phyloP scores from a whole-genome alignment of 2,329 filamentous ascomycete species.

The Clarireedia paspali region DNA sequence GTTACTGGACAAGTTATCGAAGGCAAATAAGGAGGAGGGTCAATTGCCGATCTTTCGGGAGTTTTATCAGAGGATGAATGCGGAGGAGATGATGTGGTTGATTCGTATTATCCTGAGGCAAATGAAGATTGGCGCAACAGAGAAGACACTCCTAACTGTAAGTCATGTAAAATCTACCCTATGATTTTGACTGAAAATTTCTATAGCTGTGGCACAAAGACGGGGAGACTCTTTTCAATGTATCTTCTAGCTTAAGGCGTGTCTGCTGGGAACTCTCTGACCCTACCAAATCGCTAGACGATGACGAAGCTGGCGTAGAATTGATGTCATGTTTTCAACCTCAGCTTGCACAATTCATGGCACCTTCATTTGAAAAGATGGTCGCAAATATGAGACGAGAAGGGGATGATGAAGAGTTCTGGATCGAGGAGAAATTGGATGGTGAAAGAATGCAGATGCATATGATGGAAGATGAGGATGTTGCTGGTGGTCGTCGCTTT shows the following conservation, averaged over 20 bases:
- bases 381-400: constrained; percentile 50
- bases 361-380: constrained; percentile 74
- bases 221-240: constrained; percentile 72
- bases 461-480: constrained; percentile 63
- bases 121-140: constrained; percentile 68
- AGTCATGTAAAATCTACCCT: neutral
- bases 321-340: constrained; percentile 97
- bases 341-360: constrained; percentile 88
- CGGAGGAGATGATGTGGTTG: constrained; percentile 89
- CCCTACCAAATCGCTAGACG: constrained; percentile 62
- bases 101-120: constrained; percentile 86
- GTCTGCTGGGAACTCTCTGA: constrained; percentile 93
- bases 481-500: constrained; percentile 66
- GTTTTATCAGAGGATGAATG: constrained; percentile 87
- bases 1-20: constrained; percentile 69
- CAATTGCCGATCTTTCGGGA: constrained; percentile 73
- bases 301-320: constrained; percentile 64
- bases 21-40: constrained; percentile 70
- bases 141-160: constrained; percentile 73
- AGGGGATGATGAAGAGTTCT: constrained; percentile 66
- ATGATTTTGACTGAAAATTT: neutral
- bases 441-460: constrained; percentile 97
- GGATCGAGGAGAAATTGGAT: constrained; percentile 97
- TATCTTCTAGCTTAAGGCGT: constrained; percentile 80
- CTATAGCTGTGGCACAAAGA: constrained; percentile 74